A percentile compares a stretch with the other conserved stretches of the same genome.
Conservation (phyloP, 2,329 filamentous ascomycete genomes). For the Xylogone sp. region DNA sequence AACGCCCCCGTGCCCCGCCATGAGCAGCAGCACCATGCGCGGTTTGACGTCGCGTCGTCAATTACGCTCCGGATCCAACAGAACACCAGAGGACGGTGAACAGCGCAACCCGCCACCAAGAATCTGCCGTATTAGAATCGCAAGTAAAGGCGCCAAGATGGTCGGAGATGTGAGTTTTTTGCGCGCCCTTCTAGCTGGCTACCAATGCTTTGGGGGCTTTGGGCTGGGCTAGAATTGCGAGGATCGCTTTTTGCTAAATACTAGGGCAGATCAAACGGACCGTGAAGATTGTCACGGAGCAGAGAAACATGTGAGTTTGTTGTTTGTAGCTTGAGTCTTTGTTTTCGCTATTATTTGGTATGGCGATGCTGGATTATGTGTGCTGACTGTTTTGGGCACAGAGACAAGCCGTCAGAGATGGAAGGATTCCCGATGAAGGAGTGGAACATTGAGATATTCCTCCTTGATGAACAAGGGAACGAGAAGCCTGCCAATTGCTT, state of each 20-base stretch:
- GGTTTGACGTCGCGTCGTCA: neutral
- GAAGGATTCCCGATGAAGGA: conserved; percentile 89
- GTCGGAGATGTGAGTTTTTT: conserved; percentile 25
- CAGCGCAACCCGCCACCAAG: neutral
- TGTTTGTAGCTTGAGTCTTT: neutral
- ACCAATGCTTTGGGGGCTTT: too few species aligned
- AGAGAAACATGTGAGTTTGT: conserved; percentile 64
- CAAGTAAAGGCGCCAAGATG: conserved; percentile 18
- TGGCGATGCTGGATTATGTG: conserved; percentile 8
- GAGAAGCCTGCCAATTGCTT: conserved; percentile 81
- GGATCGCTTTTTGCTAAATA: neutral
- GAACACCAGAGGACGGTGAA: neutral
- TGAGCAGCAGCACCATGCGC: neutral
- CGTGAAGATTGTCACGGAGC: conserved; percentile 90
- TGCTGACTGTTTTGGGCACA: conserved; percentile 31
- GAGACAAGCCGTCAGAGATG: conserved; percentile 74
- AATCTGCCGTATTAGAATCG: neutral
- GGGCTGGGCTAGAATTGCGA: neutral
- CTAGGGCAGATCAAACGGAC: conserved; percentile 68
- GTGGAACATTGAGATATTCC: conserved; percentile 84
- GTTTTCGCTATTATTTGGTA: neutral
- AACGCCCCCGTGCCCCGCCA: neutral
- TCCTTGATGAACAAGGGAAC: conserved; percentile 83
- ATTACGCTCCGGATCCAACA: neutral
- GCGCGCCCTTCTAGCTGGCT: too few species aligned